Conservation (phyloP, 192 early-diverging fungal species). For the Pecoramyces ruminantium region DNA sequence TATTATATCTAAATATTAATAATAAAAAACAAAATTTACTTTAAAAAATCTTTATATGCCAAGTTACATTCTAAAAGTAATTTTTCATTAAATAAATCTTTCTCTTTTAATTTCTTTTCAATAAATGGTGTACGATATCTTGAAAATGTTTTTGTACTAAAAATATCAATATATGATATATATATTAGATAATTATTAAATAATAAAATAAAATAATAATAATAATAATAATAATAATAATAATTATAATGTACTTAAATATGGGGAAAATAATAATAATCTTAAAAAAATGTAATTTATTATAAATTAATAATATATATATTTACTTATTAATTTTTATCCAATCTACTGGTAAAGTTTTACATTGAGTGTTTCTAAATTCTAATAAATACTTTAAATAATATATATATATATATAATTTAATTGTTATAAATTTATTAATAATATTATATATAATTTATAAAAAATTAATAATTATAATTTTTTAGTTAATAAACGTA, state of each 20-base stretch:
- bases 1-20: not conserved
- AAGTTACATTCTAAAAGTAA: conserved; percentile 30
- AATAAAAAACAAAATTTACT: not conserved
- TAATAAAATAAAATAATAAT: too few relatives aligned
- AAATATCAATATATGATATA: too few relatives aligned
- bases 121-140: conserved; percentile 49
- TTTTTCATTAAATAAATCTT: conserved; percentile 31
- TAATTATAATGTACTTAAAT: too few relatives aligned
- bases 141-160: conserved; percentile 36
- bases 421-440: too few relatives aligned
- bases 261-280: not conserved
- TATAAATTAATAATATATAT: not conserved
- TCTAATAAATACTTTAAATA: conserved; percentile 45
- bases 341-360: conserved; percentile 55
- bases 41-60: conserved; percentile 31
- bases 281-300: not conserved
- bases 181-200: too few relatives aligned
- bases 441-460: too few relatives aligned
- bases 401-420: not conserved
- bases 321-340: conserved; percentile 32
- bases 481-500: too few relatives aligned
- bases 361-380: conserved; percentile 28
- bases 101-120: conserved; percentile 27
- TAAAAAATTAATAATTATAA: too few relatives aligned
- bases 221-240: too few relatives aligned